Base-by-base conservation (phyloP, 768 basidiomycete species). In the Boletus tylopilopsis region DNA sequence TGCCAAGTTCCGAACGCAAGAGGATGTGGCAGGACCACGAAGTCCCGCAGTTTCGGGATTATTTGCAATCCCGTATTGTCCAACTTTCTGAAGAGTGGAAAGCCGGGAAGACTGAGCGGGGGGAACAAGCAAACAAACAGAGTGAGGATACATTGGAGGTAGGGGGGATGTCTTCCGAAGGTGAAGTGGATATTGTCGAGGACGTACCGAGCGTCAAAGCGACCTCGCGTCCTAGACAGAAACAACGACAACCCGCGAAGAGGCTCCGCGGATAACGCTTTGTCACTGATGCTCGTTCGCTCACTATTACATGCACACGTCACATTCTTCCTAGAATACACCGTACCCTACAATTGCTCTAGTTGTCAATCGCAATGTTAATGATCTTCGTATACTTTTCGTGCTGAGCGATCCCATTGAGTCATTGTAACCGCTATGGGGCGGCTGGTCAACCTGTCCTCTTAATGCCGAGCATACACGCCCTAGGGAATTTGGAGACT, bases 11-110 rank as follows among this genome's bases (percentile, higher is more conserved):
- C 29, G 71, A 76, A 22, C 73, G 79, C 45, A 71, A 71, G 52
- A 47, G 54, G 19, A 73, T 74, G 53, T 88, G 86, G 86, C 68
- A 79, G 29, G 76, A 74, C 33, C 60, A 72, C 12, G 62, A 68
- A n/a, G 71, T 83, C 36, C 68, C 64, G 7, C 63, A 57, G 15
- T 74, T 76, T 57, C 78, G 86, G 13, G 73, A 77, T 36, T 48
- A 70, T 8, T 68, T 87, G 22, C 51, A 55, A 24, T 55, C 53
- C 3, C 70, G 71, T 8, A 80, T 85, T 24, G 45, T 57, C 8
- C 45, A 59, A 4, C 69, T 87, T 23, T 84, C 85, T n/a, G 57
- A 62, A 21, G 71, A 75, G 16, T 85, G 82, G 78, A 76, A 74
- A 60, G 68, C 68, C 42, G 68, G 69, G 32, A 76, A 76, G 34